Base-by-base conservation (phyloP, 2,329 filamentous ascomycete genomes). In the Penicillium griseofulvum region DNA sequence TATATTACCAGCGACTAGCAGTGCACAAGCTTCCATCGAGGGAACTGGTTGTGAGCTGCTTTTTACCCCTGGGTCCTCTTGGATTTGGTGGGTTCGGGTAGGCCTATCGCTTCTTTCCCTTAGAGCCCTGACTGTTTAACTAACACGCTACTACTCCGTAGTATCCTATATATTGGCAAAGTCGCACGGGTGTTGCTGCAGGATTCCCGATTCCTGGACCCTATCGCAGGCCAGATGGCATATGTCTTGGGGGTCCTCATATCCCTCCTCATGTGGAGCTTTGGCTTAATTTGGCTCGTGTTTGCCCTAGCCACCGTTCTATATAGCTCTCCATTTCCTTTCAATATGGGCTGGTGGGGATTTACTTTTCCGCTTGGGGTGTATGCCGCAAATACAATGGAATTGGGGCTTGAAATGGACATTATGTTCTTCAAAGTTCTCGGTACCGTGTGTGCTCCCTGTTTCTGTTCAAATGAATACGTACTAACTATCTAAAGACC, bases 1-100 rank as follows among this genome's bases (percentile, higher is more conserved):
- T 90, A 36, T 90, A 90, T 71, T 88, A 88, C 65, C 83, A 87
- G 56, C 84, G 87, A 11, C 76, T 90, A 10, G 84, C 83, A 4
- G 69, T 89, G 3, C 82, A 89, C 70, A 84, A 85, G 37, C 77
- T 89, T 14, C 87, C 87, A 0, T 81, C 85, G 1, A 78, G 82
- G 46, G 87, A 88, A 65, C 82, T 85, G 52, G 85, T 89, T 41
- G 85, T 89, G 10, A 87, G 83, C 2, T 82, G 84, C 7, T 87
- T 89, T 61, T 73, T 90, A 0, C 87, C 87, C 0, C 76, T 89
- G 0, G 86, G 87, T 0, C 86, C 87, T 0, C 72, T 88, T 0
- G 86, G 86, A 0, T 84, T 87, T 67, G 86, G 85, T 17, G 85
- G 83, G 1, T 88, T 83, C 59, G 81, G 77, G 56, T 70, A 69